A percentile compares a stretch with the other conserved stretches of the same genome.
phyloP scores from a whole-genome alignment of 352 stramenopile genomes.

The Phytophthora europaea region DNA sequence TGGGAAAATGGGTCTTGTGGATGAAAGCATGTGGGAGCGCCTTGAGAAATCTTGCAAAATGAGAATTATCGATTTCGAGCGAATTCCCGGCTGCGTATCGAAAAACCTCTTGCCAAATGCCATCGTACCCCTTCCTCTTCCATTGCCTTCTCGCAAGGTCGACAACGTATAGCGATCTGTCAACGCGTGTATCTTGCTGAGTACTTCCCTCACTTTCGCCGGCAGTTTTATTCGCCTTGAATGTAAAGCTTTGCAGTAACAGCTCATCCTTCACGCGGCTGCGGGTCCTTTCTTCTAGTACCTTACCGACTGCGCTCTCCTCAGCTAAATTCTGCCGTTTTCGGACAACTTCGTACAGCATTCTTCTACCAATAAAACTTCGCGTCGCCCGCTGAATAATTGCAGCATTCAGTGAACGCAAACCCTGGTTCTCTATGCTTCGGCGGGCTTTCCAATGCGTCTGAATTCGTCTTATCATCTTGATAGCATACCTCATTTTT shows the following conservation, averaged over 20 bases:
- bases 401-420: slow-evolving; percentile 31
- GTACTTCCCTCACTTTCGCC: slow-evolving; percentile 19
- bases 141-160: slow-evolving; percentile 46
- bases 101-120: slow-evolving; percentile 78
- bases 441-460: slow-evolving; percentile 50
- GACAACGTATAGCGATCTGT: slow-evolving; percentile 51
- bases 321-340: slow-evolving; percentile 65
- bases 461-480: slow-evolving; percentile 65
- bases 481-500: slow-evolving; percentile 50
- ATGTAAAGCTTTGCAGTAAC: slow-evolving; percentile 72
- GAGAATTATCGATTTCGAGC: slow-evolving; percentile 73
- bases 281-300: slow-evolving; percentile 55
- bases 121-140: slow-evolving; percentile 69
- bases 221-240: slow-evolving; percentile 37
- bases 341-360: slow-evolving; percentile 47
- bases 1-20: slow-evolving; percentile 64
- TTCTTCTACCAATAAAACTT: slow-evolving; percentile 48
- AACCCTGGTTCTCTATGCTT: slow-evolving; percentile 34
- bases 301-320: slow-evolving; percentile 60
- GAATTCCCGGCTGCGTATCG: slow-evolving; percentile 53
- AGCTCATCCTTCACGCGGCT: slow-evolving; percentile 64
- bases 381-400: slow-evolving; percentile 57
- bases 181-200: slow-evolving; percentile 36
- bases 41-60: slow-evolving; percentile 75
- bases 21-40: slow-evolving; percentile 66